phyloP scores from a whole-genome alignment of 2,329 filamentous ascomycete genomes.

The Colletotrichum falcatum region DNA sequence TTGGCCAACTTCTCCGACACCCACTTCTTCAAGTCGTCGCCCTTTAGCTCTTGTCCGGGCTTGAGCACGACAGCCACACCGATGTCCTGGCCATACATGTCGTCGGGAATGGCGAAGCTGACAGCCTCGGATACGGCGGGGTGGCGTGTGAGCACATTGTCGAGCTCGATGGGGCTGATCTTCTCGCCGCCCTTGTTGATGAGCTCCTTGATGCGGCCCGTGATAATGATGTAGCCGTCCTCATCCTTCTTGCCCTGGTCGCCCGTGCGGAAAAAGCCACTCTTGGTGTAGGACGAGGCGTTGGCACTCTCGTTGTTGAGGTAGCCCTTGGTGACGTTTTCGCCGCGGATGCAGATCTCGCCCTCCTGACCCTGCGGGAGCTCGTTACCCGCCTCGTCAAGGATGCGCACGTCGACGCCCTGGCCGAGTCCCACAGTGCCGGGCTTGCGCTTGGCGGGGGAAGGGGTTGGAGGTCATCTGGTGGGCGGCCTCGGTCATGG shows the following conservation, averaged over 20 bases:
- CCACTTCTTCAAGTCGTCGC: conserved; percentile 75
- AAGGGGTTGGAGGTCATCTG: conserved; percentile 85
- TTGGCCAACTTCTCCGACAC: conserved; percentile 78
- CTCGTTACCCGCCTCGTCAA: conserved; percentile 76
- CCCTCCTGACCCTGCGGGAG: conserved; percentile 77
- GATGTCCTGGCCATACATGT: conserved; percentile 86
- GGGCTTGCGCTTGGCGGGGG: conserved; percentile 78
- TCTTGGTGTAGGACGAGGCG: conserved; percentile 75
- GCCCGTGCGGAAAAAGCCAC: conserved; percentile 88
- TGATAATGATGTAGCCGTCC: conserved; percentile 87
- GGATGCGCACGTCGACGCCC: conserved; percentile 84
- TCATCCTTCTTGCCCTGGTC: conserved; percentile 86
- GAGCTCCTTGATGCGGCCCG: conserved; percentile 91
- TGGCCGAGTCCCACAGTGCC: conserved; percentile 87
- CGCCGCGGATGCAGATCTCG: conserved; percentile 85
- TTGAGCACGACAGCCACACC: conserved; percentile 82
- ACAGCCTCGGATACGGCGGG: conserved; percentile 82
- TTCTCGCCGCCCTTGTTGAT: conserved; percentile 94
- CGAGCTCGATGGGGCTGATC: conserved; percentile 88
- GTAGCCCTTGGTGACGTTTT: conserved; percentile 88
- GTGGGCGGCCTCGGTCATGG: conserved; percentile 91
- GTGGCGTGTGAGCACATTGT: conserved; percentile 83
- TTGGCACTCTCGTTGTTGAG: conserved; percentile 86
- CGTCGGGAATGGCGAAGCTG: conserved; percentile 84
- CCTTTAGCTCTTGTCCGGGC: conserved; percentile 66